phyloP scores from a whole-genome alignment of 768 basidiomycete genomes.

The Tricholomella constricta region DNA sequence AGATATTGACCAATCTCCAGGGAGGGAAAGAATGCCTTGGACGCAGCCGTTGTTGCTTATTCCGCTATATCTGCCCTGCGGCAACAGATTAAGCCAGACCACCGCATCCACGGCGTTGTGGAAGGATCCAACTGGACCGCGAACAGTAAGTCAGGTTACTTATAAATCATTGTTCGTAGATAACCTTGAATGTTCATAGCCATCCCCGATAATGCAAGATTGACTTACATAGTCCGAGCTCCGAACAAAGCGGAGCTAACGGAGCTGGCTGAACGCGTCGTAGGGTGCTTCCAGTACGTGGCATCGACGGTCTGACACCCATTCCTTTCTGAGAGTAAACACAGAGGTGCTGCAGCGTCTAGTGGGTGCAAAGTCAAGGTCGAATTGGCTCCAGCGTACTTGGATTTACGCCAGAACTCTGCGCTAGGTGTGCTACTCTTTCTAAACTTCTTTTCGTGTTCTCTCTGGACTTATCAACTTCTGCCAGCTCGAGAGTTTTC shows the following conservation, averaged over 20 bases:
- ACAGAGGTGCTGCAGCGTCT: constrained; percentile 68
- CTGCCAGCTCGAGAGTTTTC: constrained; percentile 54
- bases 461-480: neutral
- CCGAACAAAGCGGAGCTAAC: constrained; percentile 59
- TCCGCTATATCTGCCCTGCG: constrained; percentile 76
- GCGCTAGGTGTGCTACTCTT: constrained; percentile 46
- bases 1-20: constrained; percentile 26
- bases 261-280: constrained; percentile 57
- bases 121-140: constrained; percentile 66
- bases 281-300: constrained; percentile 71
- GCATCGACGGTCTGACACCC: neutral
- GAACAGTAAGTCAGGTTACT: constrained; percentile 52
- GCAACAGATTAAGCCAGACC: constrained; percentile 84
- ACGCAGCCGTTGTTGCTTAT: constrained; percentile 87
- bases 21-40: constrained; percentile 86
- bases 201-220: constrained; percentile 80
- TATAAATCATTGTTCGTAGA: constrained; percentile 1
- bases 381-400: constrained; percentile 42
- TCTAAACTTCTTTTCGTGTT: neutral
- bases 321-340: constrained; percentile 7
- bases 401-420: constrained; percentile 61
- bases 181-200: constrained; percentile 41
- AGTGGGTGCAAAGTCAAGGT: constrained; percentile 57
- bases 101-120: constrained; percentile 79
- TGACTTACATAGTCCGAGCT: constrained; percentile 74